These are phyloP conservation scores for Daldinia decipiens DNA, from an alignment of 495 filamentous ascomycete genomes.

Conservation along the genomic window DNA sequence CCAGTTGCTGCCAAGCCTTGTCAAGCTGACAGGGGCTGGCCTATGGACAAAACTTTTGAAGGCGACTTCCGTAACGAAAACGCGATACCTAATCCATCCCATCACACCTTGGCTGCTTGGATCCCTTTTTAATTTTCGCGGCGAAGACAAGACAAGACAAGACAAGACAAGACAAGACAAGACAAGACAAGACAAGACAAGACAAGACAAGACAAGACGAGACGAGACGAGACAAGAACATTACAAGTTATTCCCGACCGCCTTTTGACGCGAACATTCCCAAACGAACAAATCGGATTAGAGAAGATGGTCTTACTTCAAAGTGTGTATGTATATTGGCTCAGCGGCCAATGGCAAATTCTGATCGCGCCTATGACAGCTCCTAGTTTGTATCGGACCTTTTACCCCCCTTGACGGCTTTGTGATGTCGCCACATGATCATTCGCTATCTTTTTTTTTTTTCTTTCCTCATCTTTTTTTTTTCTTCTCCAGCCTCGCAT, in stretches of 20 bases:
- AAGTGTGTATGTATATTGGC: slow-evolving; percentile 8
- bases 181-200: too few relatives aligned
- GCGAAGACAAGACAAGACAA: background rate
- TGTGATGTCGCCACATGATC: slow-evolving; percentile 11
- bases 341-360: slow-evolving; percentile 24
- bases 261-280: slow-evolving; percentile 1
- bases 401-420: slow-evolving; percentile 12
- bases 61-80: too few relatives aligned
- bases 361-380: slow-evolving; percentile 29
- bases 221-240: background rate
- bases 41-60: too few relatives aligned
- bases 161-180: background rate
- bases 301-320: background rate
- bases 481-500: slow-evolving; percentile 30
- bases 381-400: slow-evolving; percentile 34
- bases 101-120: too few relatives aligned
- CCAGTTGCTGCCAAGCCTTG: too few relatives aligned
- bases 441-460: slow-evolving; percentile 6
- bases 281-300: background rate
- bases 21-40: too few relatives aligned
- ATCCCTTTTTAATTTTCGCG: too few relatives aligned
- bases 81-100: background rate
- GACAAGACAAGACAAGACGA: too few relatives aligned
- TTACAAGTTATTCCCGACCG: background rate
- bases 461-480: background rate